Conservation (phyloP, 2,329 filamentous ascomycete species). For the Colletotrichum sansevieriae region DNA sequence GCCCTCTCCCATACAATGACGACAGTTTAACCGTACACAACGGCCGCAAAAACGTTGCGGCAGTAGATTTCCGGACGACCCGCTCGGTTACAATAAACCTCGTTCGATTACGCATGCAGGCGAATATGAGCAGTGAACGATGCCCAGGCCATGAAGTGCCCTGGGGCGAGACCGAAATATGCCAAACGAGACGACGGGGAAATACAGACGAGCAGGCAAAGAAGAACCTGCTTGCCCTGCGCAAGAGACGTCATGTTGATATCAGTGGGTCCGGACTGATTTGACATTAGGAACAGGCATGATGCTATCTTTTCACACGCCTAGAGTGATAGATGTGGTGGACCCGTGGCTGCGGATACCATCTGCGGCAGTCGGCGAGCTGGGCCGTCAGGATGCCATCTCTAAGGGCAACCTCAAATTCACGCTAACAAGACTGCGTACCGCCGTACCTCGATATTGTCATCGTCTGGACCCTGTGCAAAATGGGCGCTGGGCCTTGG, state of each 20-base stretch:
- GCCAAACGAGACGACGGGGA: constrained; percentile 19
- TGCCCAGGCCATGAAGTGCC: constrained; percentile 37
- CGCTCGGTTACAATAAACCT: constrained; percentile 28
- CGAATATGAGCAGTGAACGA: constrained; percentile 22
- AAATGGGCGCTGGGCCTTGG: constrained; percentile 15
- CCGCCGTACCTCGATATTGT: constrained; percentile 9
- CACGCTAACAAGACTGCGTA: constrained; percentile 14
- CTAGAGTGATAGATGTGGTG: constrained; percentile 22
- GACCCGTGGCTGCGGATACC: constrained; percentile 33
- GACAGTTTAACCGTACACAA: neutral
- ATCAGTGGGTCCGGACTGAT: constrained; percentile 38
- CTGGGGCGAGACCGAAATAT: constrained; percentile 22
- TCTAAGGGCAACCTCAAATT: constrained; percentile 1
- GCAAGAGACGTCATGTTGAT: constrained; percentile 38
- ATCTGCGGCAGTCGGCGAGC: constrained; percentile 38
- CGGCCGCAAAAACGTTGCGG: constrained; percentile 15
- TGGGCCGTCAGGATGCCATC: constrained; percentile 32
- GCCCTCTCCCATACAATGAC: neutral
- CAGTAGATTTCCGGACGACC: constrained; percentile 9
- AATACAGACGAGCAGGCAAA: constrained; percentile 12
- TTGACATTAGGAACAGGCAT: constrained; percentile 38
- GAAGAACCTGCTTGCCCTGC: constrained; percentile 13
- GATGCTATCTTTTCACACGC: constrained; percentile 33
- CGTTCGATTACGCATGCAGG: constrained; percentile 28
- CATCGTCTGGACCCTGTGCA: constrained; percentile 10